Conservation (phyloP, 1,284 basidiomycete species). For the Cutaneotrichosporon sp. region DNA sequence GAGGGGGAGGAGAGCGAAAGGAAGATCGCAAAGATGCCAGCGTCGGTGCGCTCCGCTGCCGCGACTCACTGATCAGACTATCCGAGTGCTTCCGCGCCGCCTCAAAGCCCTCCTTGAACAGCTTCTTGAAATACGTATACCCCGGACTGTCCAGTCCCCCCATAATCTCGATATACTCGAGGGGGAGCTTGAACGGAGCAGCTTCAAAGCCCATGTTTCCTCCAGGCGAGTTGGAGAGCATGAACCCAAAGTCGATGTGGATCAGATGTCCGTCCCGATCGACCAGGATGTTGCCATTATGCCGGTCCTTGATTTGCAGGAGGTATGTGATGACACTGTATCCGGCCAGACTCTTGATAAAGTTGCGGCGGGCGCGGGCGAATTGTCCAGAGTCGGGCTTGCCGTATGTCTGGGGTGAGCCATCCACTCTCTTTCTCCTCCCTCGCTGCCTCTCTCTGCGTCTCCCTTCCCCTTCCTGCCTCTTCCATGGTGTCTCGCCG, state of each 20-base stretch:
- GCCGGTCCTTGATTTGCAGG: constrained; percentile 96
- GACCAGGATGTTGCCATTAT: constrained; percentile 97
- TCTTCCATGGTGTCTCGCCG: too few species aligned
- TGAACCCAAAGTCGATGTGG: constrained; percentile 97
- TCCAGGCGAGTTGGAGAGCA: constrained; percentile 88
- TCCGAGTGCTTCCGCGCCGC: constrained; percentile 95
- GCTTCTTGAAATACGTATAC: constrained; percentile 77
- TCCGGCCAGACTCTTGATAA: constrained; percentile 90
- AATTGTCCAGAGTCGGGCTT: constrained; percentile 81
- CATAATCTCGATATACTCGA: constrained; percentile 93
- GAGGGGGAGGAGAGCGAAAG: too few species aligned
- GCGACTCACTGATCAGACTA: constrained; percentile 68
- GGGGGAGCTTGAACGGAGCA: constrained; percentile 93
- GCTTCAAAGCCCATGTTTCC: constrained; percentile 98
- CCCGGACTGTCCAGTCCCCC: constrained; percentile 78
- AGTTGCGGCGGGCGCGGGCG: constrained; percentile 79
- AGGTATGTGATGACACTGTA: constrained; percentile 95
- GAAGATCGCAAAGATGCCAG: too few species aligned
- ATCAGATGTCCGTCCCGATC: constrained; percentile 83
- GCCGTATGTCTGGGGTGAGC: constrained; percentile 71
- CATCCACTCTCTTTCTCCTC: too few species aligned
- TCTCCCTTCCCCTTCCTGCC: too few species aligned
- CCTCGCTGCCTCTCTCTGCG: too few species aligned
- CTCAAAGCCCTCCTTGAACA: constrained; percentile 92
- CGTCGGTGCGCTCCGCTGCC: too few species aligned